phyloP scores from a whole-genome alignment of 2,329 filamentous ascomycete species.

The Alternaria metachromatica region DNA sequence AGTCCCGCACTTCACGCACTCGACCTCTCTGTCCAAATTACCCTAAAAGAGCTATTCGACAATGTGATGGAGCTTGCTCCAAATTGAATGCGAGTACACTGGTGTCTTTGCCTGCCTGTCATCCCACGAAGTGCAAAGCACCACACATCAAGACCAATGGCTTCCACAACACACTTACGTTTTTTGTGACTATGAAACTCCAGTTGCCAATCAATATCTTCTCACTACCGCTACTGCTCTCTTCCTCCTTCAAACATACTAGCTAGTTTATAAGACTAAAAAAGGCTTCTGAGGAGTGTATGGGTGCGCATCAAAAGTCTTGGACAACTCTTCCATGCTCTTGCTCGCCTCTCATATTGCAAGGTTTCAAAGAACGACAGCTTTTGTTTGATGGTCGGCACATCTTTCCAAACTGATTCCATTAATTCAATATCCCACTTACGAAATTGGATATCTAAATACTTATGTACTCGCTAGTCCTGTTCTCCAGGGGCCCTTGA shows the following conservation, averaged over 20 bases:
- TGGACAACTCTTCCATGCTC: neutral
- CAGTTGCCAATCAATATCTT: neutral
- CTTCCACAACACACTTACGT: neutral
- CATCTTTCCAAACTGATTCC: neutral
- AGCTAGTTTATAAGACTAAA: neutral
- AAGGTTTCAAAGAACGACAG: neutral
- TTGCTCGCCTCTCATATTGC: neutral
- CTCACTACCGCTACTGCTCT: neutral
- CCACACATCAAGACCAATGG: neutral
- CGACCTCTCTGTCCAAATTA: neutral
- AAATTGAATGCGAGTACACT: rapidly evolving
- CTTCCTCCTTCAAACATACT: neutral
- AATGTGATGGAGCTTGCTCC: rapidly evolving
- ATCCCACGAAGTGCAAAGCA: neutral
- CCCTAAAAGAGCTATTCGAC: rapidly evolving
- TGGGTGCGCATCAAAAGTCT: neutral
- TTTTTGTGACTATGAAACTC: neutral
- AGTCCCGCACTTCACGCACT: neutral
- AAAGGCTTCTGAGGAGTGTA: neutral
- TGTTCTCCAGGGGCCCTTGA: neutral
- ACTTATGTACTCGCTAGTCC: neutral
- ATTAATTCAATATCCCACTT: no score
- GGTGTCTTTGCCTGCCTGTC: neutral
- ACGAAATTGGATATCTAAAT: no score
- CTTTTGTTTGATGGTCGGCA: neutral